Base-by-base conservation (phyloP, 148 eudicot genomes). In the Dianthus caryophyllus region DNA sequence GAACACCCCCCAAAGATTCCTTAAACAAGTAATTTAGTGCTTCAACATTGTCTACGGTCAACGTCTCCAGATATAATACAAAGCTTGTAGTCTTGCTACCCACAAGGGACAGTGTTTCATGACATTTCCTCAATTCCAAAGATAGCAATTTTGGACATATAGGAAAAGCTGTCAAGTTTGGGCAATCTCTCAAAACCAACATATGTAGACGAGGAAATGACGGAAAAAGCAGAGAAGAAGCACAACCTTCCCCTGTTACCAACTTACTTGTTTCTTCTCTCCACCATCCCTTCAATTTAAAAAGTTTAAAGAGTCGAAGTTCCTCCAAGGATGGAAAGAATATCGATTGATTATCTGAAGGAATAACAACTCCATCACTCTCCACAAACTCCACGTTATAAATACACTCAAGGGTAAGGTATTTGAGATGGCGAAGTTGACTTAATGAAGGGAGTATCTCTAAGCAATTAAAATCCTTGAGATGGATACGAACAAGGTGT, bases 321-420 rank as follows among this genome's bases (percentile, higher is more conserved):
- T 12, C 9, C 63, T 68, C 69, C 18, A 68, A 18, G 21, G 73
- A 61, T 12, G 71, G 73, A 47, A 56, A 68, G 63, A 75, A 69
- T 18, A 15, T 13, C n/a, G 14, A 26, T 9, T 48, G 2, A 11
- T 39, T 11, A 12, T 52, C 4, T 33, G 38, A 47, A 47, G 51
- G 18, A 13, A 15, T 18, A 47, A 47, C n/a, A 15, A 6, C 25
- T 9, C 12, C 33, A 54, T 11, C 9, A 13, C 6, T 24, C 20
- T 68, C 73, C 30, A 69, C 9, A n/a, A 27, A 69, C 65, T 69
- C 65, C 57, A 69, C n/a, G 9, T 48, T 48, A 4, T 2, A 8
- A 15, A 59, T 59, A 0, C 1, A 0, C 2, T 0, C 1, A 1
- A 69, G 29, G 2, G 12, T 1, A 31, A 69, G 57, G 8, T 7